Percentiles rank a stretch among this genome's conserved stretches.
These are phyloP conservation scores for Babesia sp. DNA, from an alignment of 169 alveolate genomes.

Conservation along the genomic window DNA sequence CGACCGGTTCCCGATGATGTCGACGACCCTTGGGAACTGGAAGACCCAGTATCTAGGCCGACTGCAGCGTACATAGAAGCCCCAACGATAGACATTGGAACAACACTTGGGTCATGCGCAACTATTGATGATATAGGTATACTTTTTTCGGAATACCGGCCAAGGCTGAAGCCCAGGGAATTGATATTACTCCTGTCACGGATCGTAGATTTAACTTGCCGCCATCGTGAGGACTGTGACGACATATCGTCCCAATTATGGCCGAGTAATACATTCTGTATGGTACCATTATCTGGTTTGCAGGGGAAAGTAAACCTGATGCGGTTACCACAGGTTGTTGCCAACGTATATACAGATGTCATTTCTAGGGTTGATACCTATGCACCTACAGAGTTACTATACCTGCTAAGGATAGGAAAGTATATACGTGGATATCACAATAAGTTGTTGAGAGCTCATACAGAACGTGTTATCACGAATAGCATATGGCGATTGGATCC, in stretches of 20 bases:
- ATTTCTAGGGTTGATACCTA: slow-evolving; percentile 12
- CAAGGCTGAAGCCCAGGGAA: slow-evolving; percentile 18
- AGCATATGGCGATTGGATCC: slow-evolving; percentile 35
- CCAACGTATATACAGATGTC: slow-evolving; percentile 44
- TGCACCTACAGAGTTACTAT: slow-evolving; percentile 30
- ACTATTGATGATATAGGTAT: slow-evolving; percentile 40
- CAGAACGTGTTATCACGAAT: slow-evolving; percentile 29
- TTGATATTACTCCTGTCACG: slow-evolving; percentile 41
- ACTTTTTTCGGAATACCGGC: slow-evolving; percentile 12
- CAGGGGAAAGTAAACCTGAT: slow-evolving; percentile 16
- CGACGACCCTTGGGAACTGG: not conserved
- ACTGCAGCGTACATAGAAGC: not conserved
- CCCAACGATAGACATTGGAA: not conserved
- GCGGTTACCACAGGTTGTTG: slow-evolving; percentile 20
- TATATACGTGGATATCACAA: slow-evolving; percentile 58
- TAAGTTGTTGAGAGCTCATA: slow-evolving; percentile 12
- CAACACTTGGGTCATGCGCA: slow-evolving; percentile 7
- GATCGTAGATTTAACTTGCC: slow-evolving; percentile 29
- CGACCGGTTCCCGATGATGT: slow-evolving; percentile 32
- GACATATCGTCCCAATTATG: not conserved
- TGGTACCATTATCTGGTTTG: not conserved
- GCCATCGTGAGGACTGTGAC: not conserved
- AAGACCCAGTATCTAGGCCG: not conserved
- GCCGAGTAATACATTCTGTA: slow-evolving; percentile 25
- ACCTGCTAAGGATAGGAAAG: slow-evolving; percentile 36